These are phyloP conservation scores for Pseudogymnoascus verrucosus DNA, from an alignment of 2,329 filamentous ascomycete species.

Conservation along the genomic window DNA sequence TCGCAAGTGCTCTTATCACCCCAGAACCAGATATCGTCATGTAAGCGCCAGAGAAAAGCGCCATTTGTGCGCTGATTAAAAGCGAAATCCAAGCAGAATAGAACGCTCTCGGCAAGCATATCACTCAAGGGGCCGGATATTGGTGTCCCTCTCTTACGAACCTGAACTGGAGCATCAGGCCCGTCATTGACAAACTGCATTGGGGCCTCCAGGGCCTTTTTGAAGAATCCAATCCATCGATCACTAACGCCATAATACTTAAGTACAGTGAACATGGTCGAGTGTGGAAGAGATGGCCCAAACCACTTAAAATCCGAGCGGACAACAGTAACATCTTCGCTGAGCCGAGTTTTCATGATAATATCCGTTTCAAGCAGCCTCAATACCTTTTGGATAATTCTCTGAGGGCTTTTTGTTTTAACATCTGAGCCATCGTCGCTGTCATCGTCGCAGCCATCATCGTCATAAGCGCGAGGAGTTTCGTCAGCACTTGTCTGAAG, in stretches of 20 bases:
- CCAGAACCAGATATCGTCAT: slow-evolving; percentile 64
- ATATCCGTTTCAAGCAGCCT: slow-evolving; percentile 48
- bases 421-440: slow-evolving; percentile 24
- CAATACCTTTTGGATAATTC: slow-evolving; percentile 48
- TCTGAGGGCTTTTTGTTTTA: slow-evolving; percentile 33
- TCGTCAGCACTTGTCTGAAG: slow-evolving; percentile 35
- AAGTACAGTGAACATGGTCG: slow-evolving; percentile 49
- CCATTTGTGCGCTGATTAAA: slow-evolving; percentile 51
- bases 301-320: slow-evolving; percentile 53
- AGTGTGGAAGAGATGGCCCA: slow-evolving; percentile 49
- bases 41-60: slow-evolving; percentile 49
- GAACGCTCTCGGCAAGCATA: slow-evolving; percentile 48
- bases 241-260: slow-evolving; percentile 51
- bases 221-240: slow-evolving; percentile 51
- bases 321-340: slow-evolving; percentile 44
- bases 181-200: slow-evolving; percentile 49
- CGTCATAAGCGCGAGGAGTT: slow-evolving; percentile 31
- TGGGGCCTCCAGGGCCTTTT: slow-evolving; percentile 49
- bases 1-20: slow-evolving; percentile 43
- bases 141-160: slow-evolving; percentile 49
- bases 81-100: slow-evolving; percentile 59
- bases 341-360: slow-evolving; percentile 39
- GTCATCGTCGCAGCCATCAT: slow-evolving; percentile 30
- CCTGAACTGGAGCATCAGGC: slow-evolving; percentile 33
- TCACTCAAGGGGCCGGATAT: slow-evolving; percentile 52